Conservation (phyloP, 768 basidiomycete genomes). For the Sistotremastrum suecicum region DNA sequence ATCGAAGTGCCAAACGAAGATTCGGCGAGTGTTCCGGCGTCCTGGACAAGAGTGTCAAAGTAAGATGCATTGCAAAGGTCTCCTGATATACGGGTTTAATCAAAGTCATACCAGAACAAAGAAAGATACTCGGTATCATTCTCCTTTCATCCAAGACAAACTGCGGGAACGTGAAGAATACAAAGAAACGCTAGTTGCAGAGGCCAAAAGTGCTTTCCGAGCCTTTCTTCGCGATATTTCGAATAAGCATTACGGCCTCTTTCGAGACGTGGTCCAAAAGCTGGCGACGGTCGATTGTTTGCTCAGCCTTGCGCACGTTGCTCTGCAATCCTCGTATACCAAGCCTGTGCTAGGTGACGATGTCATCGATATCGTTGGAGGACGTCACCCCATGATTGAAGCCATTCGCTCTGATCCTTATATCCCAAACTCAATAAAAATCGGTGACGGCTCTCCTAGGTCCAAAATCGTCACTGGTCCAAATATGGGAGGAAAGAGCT, state of each 20-base stretch:
- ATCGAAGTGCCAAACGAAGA: constrained; percentile 60
- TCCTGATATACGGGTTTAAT: constrained; percentile 1
- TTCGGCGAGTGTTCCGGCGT: constrained; percentile 28
- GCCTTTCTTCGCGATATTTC: constrained; percentile 60
- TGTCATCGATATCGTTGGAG: constrained; percentile 60
- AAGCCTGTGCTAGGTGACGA: constrained; percentile 59
- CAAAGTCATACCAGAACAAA: constrained; percentile 42
- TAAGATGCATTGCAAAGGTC: constrained; percentile 17
- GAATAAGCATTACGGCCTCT: constrained; percentile 46
- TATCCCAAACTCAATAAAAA: constrained; percentile 64
- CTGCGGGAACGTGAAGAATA: constrained; percentile 62
- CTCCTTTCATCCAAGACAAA: constrained; percentile 47
- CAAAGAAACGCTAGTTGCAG: constrained; percentile 56
- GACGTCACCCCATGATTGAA: constrained; percentile 91
- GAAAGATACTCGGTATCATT: constrained; percentile 54
- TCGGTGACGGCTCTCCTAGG: constrained; percentile 39
- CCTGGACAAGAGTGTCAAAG: constrained; percentile 60
- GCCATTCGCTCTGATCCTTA: constrained; percentile 63
- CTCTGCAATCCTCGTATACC: constrained; percentile 60
- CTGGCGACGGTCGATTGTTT: constrained; percentile 81
- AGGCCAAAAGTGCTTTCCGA: constrained; percentile 49
- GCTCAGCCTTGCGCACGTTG: constrained; percentile 68
- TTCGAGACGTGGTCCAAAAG: constrained; percentile 67
- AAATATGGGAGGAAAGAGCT: constrained; percentile 86
- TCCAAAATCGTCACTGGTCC: constrained; percentile 73